Base-by-base conservation (phyloP, 1,284 basidiomycete genomes). In the Malassezia furfur region DNA sequence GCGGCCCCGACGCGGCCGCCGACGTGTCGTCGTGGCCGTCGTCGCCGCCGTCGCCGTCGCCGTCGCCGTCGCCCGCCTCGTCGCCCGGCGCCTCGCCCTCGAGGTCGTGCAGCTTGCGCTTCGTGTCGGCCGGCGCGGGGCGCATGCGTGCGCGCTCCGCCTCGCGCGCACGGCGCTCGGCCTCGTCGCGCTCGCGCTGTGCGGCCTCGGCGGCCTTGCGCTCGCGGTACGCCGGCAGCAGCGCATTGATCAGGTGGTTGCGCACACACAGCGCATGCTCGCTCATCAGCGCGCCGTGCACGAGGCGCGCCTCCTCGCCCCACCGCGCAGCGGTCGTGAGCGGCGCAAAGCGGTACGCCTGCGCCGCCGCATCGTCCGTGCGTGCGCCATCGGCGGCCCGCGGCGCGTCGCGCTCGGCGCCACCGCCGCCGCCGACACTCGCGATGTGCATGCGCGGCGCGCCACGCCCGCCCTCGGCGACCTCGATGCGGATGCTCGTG, bases 321-420 rank as follows among this genome's bases (percentile, higher is more conserved):
- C 93, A 96, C 43, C 93, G 82, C 67, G 87, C 85, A n/a, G 84
- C 73, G 0, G 93, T 96, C 10, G 77, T 85, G 57, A 88, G 77
- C 3, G 91, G 91, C 10, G 72, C 63, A 63, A 78, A 80, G 14
- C 78, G 77, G 19, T 70, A 62, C 6, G 74, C 66, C 15, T 66
- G 59, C 1, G 66, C 58, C 8, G 74, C 68, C n/a, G 62, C 62
- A 40, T 73, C 68, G 22, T 48, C 55, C 36, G 39, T 36, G n/a
- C n/a, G n/a, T n/a, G n/a, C n/a, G 25, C 39, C 25, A 12, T 10
- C 3, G 15, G 17, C 19, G 19, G 39, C 17, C 19, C 11, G 11
- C 25, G 19, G 11, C 12, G 39, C 39, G 25, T 19, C 39, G 39
- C 39, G 12, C 17, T 17, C 37, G n/a, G 37, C 39, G 43, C 49